Evolutionary conservation across 768 basidiomycete genomes (phyloP).

Genomic region (Cantharellus cinnabarinus): DNA sequence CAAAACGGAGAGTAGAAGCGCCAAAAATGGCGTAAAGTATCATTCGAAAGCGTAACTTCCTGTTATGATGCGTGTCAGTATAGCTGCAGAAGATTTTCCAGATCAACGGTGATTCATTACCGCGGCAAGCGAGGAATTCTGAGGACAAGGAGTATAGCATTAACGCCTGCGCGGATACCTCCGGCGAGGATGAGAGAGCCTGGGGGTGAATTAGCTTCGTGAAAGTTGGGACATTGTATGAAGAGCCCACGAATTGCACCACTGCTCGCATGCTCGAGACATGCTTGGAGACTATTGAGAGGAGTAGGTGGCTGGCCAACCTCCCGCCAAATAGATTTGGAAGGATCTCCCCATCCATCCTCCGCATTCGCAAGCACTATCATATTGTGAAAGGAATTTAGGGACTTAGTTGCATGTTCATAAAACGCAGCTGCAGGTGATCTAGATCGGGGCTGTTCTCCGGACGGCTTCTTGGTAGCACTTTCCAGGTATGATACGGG

Average conservation of each 20-base stretch:
- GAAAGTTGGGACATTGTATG: neutral
- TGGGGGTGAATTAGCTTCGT: constrained; percentile 15
- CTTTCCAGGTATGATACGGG: too few relatives aligned
- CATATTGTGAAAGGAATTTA: constrained; percentile 53
- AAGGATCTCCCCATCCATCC: constrained; percentile 32
- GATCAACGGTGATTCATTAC: neutral
- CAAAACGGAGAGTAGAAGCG: constrained; percentile 61
- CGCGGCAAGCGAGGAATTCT: constrained; percentile 38
- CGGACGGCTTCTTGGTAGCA: too few relatives aligned
- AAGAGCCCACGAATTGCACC: constrained; percentile 48
- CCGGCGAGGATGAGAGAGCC: constrained; percentile 70
- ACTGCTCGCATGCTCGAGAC: constrained; percentile 44
- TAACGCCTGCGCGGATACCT: constrained; percentile 63
- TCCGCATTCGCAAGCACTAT: constrained; percentile 71
- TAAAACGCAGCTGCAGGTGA: neutral
- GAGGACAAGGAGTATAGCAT: constrained; percentile 58
- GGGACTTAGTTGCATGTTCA: neutral
- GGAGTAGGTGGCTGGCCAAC: constrained; percentile 59
- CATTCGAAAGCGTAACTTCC: constrained; percentile 38
- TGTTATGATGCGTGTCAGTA: constrained; percentile 14
- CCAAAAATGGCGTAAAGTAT: constrained; percentile 74
- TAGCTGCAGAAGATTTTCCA: neutral
- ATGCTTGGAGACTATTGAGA: constrained; percentile 38
- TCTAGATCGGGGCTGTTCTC: neutral
- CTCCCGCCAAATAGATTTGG: constrained; percentile 68